Percentiles rank a stretch among this genome's conserved stretches.
phyloP scores from a whole-genome alignment of 768 basidiomycete species.

The Xerocomellus intermedius region DNA sequence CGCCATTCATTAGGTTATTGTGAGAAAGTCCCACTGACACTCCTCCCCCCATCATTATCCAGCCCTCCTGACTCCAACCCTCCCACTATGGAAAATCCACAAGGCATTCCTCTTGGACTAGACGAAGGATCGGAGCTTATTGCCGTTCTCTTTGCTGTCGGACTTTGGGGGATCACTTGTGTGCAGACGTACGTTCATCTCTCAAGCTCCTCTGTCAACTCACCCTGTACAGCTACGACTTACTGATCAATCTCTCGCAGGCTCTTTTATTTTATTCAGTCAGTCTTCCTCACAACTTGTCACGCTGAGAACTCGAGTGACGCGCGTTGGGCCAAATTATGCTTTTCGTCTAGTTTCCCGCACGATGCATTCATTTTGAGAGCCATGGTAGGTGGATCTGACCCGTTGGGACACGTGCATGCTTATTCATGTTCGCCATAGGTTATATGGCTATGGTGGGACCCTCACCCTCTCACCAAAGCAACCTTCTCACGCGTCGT shows the following conservation, averaged over 20 bases:
- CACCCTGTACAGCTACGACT: neutral
- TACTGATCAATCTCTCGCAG: neutral
- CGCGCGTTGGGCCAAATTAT: neutral
- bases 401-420: neutral
- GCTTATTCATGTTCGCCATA: neutral
- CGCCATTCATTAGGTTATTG: too few species aligned
- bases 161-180: constrained; percentile 26
- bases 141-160: constrained; percentile 16
- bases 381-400: constrained; percentile 8
- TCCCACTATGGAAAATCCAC: neutral
- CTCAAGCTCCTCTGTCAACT: neutral
- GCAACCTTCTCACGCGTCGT: neutral
- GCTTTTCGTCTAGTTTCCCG: constrained; percentile 5
- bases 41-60: neutral
- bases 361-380: constrained; percentile 1
- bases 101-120: neutral
- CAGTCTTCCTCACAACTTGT: neutral
- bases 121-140: constrained; percentile 18
- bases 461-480: neutral
- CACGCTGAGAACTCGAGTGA: neutral
- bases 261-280: constrained; percentile 22
- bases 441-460: constrained; percentile 21
- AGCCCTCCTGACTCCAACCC: too few species aligned
- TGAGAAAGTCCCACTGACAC: too few species aligned
- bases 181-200: constrained; percentile 16